Base-by-base conservation (phyloP, 352 stramenopile genomes). In the Pythium sukuiense region DNA sequence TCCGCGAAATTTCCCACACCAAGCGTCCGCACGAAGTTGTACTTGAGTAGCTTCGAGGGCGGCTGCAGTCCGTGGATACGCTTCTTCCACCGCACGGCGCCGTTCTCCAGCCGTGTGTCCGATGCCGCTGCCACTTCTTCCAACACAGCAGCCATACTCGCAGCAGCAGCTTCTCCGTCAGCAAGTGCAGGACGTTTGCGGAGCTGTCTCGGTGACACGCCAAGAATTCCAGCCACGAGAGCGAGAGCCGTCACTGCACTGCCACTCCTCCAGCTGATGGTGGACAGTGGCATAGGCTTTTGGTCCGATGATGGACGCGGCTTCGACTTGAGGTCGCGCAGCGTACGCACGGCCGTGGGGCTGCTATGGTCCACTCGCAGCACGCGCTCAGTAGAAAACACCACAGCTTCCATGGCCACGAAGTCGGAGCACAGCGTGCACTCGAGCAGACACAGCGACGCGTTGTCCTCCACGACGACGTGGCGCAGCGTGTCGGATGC, bases 1-100 rank as follows among this genome's bases (percentile, higher is more conserved):
- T 90, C 82, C 11, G 81, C 84, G 58, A 90, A 94, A 33, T 90
- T 90, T 1, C 86, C 84, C 9, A 88, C 61, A 12, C 84, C 84
- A 2, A 95, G 67, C 26, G 85, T 87, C 3, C 72, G 65, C 12
- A 93, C 68, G 52, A 89, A 95, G 8, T 67, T 68, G 59, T 81
- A 93, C 57, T 78, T 81, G 4, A 87, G 72, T 50, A 95, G 67
- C 50, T 84, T 81, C 18, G 82, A 95, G 20, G 81, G 76, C 13
- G 77, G 26, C 11, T 75, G 53, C 11, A 92, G 69, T 26, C 69
- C 59, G 18, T 68, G 45, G 16, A 93, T 49, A 9, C 84, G 84
- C 41, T 90, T 89, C 6, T 66, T 43, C 83, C 83, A 93, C 9
- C 82, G 74, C 35, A 63, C 54, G 0, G 67, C 59, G 1, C 83